Percentiles rank a stretch among this genome's conserved stretches.
These are phyloP conservation scores for Leucosporidium yakuticum DNA, from an alignment of 768 basidiomycete species.

Conservation along the genomic window DNA sequence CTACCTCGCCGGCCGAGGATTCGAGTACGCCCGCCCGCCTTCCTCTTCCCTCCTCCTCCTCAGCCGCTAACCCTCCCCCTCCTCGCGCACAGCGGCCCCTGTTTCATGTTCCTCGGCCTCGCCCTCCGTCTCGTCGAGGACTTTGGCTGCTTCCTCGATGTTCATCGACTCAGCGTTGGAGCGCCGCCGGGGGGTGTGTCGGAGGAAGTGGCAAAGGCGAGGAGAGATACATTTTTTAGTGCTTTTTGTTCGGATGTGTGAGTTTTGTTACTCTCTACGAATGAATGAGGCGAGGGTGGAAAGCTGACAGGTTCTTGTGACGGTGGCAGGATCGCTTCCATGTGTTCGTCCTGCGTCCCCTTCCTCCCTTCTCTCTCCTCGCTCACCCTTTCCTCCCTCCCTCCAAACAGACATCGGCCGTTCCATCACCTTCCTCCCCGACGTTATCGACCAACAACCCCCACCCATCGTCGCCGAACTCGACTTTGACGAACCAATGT, in stretches of 20 bases:
- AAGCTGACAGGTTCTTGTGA: too few relatives aligned
- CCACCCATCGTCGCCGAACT: conserved; percentile 21
- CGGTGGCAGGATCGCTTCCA: too few relatives aligned
- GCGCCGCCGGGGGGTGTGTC: too few relatives aligned
- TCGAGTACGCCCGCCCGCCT: background rate
- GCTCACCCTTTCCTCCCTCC: background rate
- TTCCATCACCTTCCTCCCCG: conserved; percentile 18
- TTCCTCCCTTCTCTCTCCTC: too few relatives aligned
- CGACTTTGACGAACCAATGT: conserved; percentile 22
- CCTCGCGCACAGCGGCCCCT: conserved; percentile 17
- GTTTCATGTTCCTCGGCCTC: conserved; percentile 19
- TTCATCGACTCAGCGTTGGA: background rate
- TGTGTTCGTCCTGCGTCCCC: too few relatives aligned
- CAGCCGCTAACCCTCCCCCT: background rate
- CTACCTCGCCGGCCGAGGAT: conserved; percentile 11
- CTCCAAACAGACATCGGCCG: conserved; percentile 17
- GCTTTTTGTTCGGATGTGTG: too few relatives aligned
- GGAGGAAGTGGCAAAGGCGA: too few relatives aligned
- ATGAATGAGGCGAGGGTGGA: too few relatives aligned
- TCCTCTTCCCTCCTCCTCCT: too few relatives aligned
- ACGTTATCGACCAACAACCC: conserved; percentile 13
- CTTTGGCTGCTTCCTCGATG: conserved; percentile 23
- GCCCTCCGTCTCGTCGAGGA: conserved; percentile 21
- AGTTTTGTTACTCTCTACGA: too few relatives aligned
- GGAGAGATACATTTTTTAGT: too few relatives aligned